Percentiles rank a stretch among this genome's conserved stretches.
phyloP scores from a whole-genome alignment of 2,329 filamentous ascomycete genomes.

The Aspergillus pseudonomiae region DNA sequence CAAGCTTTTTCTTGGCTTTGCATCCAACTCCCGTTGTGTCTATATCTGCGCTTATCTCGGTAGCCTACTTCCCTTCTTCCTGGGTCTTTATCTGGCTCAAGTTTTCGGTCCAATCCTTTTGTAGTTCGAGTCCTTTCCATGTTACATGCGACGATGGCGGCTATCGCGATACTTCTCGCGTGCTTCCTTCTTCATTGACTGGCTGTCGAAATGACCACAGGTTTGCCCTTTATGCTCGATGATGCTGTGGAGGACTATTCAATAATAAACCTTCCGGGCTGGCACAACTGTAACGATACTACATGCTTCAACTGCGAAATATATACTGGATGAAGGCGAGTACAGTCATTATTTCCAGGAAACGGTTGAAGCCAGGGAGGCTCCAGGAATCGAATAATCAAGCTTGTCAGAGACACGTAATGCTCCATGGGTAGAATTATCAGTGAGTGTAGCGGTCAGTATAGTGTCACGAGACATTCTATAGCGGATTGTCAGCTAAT shows the following conservation, averaged over 20 bases:
- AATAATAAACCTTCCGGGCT: background rate
- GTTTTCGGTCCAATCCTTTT: background rate
- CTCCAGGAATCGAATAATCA: background rate
- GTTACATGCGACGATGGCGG: background rate
- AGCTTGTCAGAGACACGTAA: background rate
- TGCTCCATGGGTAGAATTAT: background rate
- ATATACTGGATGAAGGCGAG: background rate
- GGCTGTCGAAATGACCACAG: background rate
- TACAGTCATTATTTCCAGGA: background rate
- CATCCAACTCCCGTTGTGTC: background rate
- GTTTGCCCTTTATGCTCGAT: background rate
- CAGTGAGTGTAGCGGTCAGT: background rate
- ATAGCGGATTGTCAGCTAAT: background rate
- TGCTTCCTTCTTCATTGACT: background rate
- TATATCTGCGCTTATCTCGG: slow-evolving; percentile 2
- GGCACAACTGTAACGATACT: background rate
- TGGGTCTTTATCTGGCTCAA: background rate
- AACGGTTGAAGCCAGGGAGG: background rate
- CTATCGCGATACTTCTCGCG: background rate
- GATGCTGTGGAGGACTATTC: background rate
- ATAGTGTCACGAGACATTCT: background rate
- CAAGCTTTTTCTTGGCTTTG: slow-evolving; percentile 11
- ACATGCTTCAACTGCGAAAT: background rate
- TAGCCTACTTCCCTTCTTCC: background rate
- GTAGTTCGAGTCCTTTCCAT: background rate